Evolutionary conservation across 179 eudicot genomes (phyloP), one percentile per base, ranked within the genome.

Genomic region (Drosera spatulata): DNA sequence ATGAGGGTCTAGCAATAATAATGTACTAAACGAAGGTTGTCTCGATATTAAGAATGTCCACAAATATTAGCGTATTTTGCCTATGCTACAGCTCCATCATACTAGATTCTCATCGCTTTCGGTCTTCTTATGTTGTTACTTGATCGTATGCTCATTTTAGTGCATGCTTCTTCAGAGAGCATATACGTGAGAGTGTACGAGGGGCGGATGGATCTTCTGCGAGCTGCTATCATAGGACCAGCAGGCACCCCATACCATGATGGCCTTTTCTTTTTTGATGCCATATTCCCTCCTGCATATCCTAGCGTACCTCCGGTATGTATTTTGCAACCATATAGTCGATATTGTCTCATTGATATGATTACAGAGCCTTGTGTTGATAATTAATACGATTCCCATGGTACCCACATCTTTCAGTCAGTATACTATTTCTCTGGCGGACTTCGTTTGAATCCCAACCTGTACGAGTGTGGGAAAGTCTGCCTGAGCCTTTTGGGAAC

Each of bases 161-260:
- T 22, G 33, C 33, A 22, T 22, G 33, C 33, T 22, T 22, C n/a
- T 22, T 0, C 33, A 22, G 33, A 22, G 33, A 22, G 33, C 33
- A 22, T 22, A 22, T 22, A 22, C 33, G 95, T 82, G 38, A 75
- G 91, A 72, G 88, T 69, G 39, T 87, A 77, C 72, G 95, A 87
- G 69, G 54, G 80, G 45, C 74, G 88, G 72, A 75, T 87, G 85
- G 90, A 87, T 76, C 84, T 87, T 53, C 56, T 87, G 79, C 76
- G 90, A 70, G 80, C 86, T 56, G 76, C 79, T 57, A 80, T 84
- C 62, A 65, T 82, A 46, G 95, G 95, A 55, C 86, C 95, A 39
- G 73, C 83, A 14, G 88, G 95, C 55, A 87, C 95, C 60, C 95
- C 95, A 11, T 87, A 87, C 66, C 95, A 87, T 60, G 95, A 87